phyloP scores from a whole-genome alignment of 2,329 filamentous ascomycete genomes.

The Paracorniculantispora psalliotae region DNA sequence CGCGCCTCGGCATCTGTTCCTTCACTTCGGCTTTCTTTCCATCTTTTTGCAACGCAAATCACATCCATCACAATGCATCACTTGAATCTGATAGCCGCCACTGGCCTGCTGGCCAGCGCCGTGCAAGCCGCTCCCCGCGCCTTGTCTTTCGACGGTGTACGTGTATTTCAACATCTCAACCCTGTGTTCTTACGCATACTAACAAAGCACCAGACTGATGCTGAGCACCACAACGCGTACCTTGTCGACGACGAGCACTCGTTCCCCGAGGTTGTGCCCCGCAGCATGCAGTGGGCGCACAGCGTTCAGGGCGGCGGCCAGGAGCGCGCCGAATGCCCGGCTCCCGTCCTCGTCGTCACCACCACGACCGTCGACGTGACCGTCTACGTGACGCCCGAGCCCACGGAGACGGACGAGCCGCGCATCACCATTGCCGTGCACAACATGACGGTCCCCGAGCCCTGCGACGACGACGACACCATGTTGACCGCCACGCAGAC shows the following conservation, averaged over 20 bases:
- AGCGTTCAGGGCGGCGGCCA: neutral
- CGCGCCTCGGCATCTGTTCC: too few relatives aligned
- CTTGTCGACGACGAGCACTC: neutral
- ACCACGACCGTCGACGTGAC: conserved; percentile 11
- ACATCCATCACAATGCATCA: neutral
- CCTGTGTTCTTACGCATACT: neutral
- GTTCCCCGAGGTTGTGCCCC: neutral
- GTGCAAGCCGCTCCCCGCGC: conserved; percentile 3
- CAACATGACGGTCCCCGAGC: conserved; percentile 8
- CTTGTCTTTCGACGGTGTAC: neutral
- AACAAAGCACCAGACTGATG: neutral
- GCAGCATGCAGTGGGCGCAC: neutral
- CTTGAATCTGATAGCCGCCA: neutral
- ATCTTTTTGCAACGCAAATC: neutral
- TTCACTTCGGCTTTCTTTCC: neutral
- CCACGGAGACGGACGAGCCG: neutral
- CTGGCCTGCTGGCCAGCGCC: neutral
- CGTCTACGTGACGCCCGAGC: conserved; percentile 5
- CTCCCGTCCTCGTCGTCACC: neutral
- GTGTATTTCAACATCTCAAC: neutral
- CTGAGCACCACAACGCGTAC: neutral
- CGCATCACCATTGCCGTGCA: neutral
- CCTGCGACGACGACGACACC: conserved; percentile 12
- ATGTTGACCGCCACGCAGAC: conserved; percentile 3
- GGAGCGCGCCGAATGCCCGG: neutral